Conservation (phyloP, 345 rosid species). For the Eucalyptus fibrosa region DNA sequence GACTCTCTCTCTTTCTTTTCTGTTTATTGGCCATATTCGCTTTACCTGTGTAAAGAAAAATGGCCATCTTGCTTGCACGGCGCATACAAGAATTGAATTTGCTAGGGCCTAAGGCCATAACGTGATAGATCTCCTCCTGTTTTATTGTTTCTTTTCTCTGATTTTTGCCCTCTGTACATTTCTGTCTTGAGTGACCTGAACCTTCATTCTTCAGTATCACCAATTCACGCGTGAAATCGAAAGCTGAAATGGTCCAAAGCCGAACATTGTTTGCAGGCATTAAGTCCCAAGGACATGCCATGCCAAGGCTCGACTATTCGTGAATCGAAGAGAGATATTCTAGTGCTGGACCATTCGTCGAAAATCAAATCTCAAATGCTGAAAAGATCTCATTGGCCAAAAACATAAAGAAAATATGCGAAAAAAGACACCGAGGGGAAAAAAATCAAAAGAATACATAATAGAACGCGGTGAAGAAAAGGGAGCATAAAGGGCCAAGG, state of each 20-base stretch:
- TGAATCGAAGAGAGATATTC: neutral
- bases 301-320: neutral
- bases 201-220: neutral
- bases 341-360: neutral
- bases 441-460: neutral
- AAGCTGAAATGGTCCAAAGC: neutral
- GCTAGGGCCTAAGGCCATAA: neutral
- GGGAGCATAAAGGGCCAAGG: neutral
- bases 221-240: neutral
- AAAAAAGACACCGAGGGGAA: neutral
- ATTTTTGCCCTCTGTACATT: neutral
- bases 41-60: neutral
- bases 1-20: rapidly evolving
- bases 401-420: neutral
- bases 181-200: neutral
- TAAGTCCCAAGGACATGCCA: neutral
- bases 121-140: neutral
- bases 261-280: neutral
- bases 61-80: neutral
- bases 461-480: neutral
- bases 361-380: neutral
- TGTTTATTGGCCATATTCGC: neutral
- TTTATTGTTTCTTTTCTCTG: neutral
- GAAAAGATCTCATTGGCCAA: neutral
- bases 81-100: neutral